Evolutionary conservation across 768 basidiomycete species (phyloP).

Genomic region (Lactarius deliciosus): DNA sequence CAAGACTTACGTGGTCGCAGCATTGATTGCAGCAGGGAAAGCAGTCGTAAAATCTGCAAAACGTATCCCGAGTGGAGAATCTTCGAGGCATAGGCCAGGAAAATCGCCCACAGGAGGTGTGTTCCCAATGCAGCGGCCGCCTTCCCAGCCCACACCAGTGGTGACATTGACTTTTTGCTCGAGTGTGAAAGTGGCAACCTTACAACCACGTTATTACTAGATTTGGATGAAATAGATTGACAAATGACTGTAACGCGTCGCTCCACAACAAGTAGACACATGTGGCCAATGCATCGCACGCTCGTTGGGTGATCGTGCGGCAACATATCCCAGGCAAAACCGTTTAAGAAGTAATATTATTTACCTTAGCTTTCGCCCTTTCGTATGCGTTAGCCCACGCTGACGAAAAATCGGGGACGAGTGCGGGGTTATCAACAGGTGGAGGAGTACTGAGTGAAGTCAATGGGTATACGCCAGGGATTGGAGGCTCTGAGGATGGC

Average conservation of each 20-base stretch:
- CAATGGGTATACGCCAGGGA: slow-evolving; percentile 52
- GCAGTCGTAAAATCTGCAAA: slow-evolving; percentile 68
- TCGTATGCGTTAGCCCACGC: slow-evolving; percentile 60
- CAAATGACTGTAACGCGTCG: background rate
- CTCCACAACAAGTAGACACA: background rate
- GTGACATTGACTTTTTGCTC: slow-evolving; percentile 30
- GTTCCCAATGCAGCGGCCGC: slow-evolving; percentile 69
- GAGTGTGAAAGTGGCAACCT: slow-evolving; percentile 26
- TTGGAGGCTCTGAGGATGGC: slow-evolving; percentile 48
- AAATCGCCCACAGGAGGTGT: slow-evolving; percentile 53
- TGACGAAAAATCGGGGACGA: slow-evolving; percentile 48
- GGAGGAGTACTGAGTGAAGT: slow-evolving; percentile 60
- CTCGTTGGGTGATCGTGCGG: background rate
- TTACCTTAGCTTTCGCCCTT: slow-evolving; percentile 47
- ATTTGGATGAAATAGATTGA: background rate
- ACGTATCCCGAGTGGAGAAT: slow-evolving; percentile 79
- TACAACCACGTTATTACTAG: background rate
- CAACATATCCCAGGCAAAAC: background rate
- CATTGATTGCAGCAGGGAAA: slow-evolving; percentile 84
- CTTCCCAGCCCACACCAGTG: slow-evolving; percentile 48
- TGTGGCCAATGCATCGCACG: background rate
- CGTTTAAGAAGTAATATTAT: background rate
- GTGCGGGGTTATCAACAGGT: slow-evolving; percentile 42
- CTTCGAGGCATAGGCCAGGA: slow-evolving; percentile 74
- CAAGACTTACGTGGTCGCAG: slow-evolving; percentile 68